Conservation (phyloP, 2,329 filamentous ascomycete species). For the Diaporthe citrichinensis region DNA sequence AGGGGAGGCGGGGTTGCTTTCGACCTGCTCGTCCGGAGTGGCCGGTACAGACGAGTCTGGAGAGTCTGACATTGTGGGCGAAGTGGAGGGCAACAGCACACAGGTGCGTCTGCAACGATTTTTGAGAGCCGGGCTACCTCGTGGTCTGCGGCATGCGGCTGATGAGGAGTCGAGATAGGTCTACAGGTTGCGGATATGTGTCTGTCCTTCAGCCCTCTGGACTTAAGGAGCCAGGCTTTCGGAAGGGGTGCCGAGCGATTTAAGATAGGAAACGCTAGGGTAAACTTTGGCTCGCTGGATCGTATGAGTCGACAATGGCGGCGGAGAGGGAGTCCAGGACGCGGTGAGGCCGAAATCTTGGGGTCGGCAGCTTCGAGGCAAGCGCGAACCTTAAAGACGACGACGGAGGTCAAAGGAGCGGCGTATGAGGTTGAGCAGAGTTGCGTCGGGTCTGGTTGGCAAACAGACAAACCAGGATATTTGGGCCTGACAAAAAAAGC, state of each 20-base stretch:
- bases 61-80: constrained; percentile 47
- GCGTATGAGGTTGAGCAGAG: background rate
- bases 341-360: constrained; percentile 30
- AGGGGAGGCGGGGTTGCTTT: constrained; percentile 59
- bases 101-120: constrained; percentile 8
- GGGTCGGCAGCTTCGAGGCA: constrained; percentile 16
- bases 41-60: constrained; percentile 55
- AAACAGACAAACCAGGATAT: constrained; percentile 3
- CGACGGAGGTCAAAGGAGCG: constrained; percentile 13
- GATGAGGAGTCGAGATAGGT: constrained; percentile 1
- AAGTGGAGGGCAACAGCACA: background rate
- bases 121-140: constrained; percentile 15
- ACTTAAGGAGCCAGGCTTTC: background rate
- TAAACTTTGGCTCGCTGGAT: constrained; percentile 22
- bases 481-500: background rate
- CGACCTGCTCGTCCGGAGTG: constrained; percentile 62
- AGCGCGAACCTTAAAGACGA: constrained; percentile 28
- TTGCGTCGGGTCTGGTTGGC: background rate
- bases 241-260: constrained; percentile 10
- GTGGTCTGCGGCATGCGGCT: constrained; percentile 29
- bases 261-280: constrained; percentile 16
- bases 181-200: background rate
- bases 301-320: constrained; percentile 26
- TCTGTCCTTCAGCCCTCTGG: background rate
- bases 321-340: constrained; percentile 23